These are phyloP conservation scores for Globisporangium emineosum DNA, from an alignment of 352 stramenopile species.

Conservation along the genomic window DNA sequence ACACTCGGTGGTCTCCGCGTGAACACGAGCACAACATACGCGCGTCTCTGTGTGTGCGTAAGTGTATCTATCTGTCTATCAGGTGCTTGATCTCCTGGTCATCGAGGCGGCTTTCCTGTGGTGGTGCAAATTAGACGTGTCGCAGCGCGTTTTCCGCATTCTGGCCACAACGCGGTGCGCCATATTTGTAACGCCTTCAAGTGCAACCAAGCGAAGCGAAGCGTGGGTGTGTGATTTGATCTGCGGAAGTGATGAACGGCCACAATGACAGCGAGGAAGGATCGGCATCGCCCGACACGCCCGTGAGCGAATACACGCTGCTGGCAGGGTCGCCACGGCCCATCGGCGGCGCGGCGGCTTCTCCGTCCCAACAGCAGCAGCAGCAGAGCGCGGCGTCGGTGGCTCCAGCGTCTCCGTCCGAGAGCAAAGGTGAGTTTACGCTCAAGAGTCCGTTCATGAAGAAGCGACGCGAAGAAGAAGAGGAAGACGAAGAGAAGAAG, in stretches of 20 bases:
- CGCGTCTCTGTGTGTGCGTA: background rate
- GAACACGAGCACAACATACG: background rate
- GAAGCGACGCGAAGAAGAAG: background rate
- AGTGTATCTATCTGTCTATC: background rate
- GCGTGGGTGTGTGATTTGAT: background rate
- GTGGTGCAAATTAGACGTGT: too few relatives aligned
- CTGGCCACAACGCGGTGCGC: background rate
- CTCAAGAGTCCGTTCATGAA: slow-evolving; percentile 15
- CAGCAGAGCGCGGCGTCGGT: background rate
- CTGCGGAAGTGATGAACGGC: slow-evolving; percentile 1
- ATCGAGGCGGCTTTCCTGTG: background rate
- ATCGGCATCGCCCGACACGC: slow-evolving; percentile 6
- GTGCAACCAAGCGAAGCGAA: slow-evolving; percentile 35
- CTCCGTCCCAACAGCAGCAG: background rate
- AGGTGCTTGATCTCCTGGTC: background rate
- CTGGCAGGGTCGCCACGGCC: slow-evolving; percentile 14
- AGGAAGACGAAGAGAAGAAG: background rate
- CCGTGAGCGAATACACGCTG: slow-evolving; percentile 20
- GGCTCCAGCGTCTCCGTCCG: background rate
- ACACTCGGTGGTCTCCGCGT: background rate
- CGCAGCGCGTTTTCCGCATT: background rate
- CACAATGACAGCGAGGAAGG: slow-evolving; percentile 6
- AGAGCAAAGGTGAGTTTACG: slow-evolving; percentile 1
- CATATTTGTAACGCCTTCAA: background rate
- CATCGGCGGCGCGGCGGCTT: background rate